Base-by-base conservation (phyloP, 2,329 filamentous ascomycete species). In the Mollisia scopiformis region DNA sequence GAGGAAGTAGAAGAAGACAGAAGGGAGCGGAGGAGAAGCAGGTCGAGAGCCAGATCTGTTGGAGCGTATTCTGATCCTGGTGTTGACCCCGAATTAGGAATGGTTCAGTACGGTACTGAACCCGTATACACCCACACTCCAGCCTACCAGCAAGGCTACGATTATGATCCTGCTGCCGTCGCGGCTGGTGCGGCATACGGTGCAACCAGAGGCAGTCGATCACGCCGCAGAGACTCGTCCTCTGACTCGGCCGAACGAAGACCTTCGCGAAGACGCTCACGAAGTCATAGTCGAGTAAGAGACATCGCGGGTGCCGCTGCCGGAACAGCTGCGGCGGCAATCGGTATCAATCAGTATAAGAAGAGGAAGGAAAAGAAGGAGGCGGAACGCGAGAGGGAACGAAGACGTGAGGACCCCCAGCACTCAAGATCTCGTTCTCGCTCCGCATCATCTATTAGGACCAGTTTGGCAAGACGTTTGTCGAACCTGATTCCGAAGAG, bases 31-130 rank as follows among this genome's bases (percentile, higher is more conserved):
- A 72, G 73, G 61, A 69, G 68, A 66, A 69, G 43, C 43, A 47
- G 43, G 66, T 77, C 75, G 56, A 78, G 81, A 74, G 82, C 80
- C 78, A 82, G 80, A 76, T 84, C 83, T 67, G 70, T 69, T 61
- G 75, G 74, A 73, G 74, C 72, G 69, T 76, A 79, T 76, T 79
- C 80, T 69, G 79, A 82, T 74, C 76, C 77, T 72, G 76, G 75
- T 66, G 65, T 71, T 87, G 85, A 88, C 84, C 82, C 80, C 79
- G 84, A 87, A 78, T 78, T 88, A 86, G 86, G 85, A 78, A 80
- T 88, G 80, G 84, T 88, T 82, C 84, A 88, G 75, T 88, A 88
- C 79, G 86, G 86, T 68, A 79, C 78, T 72, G 80, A 82, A 66
- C 84, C 85, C 69, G 79, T 88, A 66, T 75, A 76, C 66, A 78